Evolutionary conservation across 1,139 yeast species (phyloP), one percentile per base, ranked within the genome.

Genomic region (Pichia sp.): DNA sequence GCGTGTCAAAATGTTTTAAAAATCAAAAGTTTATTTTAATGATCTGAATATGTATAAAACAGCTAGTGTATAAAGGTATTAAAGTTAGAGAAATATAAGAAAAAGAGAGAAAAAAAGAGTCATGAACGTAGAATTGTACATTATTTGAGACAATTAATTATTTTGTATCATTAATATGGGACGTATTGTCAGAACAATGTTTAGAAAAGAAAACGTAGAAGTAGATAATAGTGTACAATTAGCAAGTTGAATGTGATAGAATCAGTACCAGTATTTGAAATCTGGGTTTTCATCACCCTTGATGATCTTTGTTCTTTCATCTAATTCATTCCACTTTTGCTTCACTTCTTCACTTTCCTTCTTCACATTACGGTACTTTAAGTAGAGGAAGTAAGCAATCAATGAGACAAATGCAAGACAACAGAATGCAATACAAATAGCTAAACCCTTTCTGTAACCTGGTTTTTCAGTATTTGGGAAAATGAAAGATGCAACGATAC

Each of bases 231-330:
- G n/a, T n/a, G n/a, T n/a, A n/a, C n/a, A n/a, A n/a, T n/a, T n/a
- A n/a, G n/a, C n/a, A n/a, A n/a, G n/a, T n/a, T n/a, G n/a, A n/a
- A n/a, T n/a, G n/a, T n/a, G n/a, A n/a, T n/a, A n/a, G 34, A 36
- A 11, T 36, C 53, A 61, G 43, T 60, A 60, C 55, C 62, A 50
- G 53, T 63, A 63, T 42, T 48, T 53, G 48, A 83, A 85, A 36
- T 70, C 69, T 2, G 95, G 95, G 56, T 76, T 77, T 55, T 75
- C 66, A 63, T 87, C 96, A 54, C 94, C 91, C 21, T 74, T 75
- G 51, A 74, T 65, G 22, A 70, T 63, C 58, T 73, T 70, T 17
- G 74, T 73, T 60, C 77, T 73, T 48, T 77, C 78, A 27, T 72
- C 69, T 53, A 70, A 54, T 8, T 67, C 55, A 24, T 72, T 72